Evolutionary conservation across 345 rosid species (phyloP).

Genomic region (Ailanthus altissimus): DNA sequence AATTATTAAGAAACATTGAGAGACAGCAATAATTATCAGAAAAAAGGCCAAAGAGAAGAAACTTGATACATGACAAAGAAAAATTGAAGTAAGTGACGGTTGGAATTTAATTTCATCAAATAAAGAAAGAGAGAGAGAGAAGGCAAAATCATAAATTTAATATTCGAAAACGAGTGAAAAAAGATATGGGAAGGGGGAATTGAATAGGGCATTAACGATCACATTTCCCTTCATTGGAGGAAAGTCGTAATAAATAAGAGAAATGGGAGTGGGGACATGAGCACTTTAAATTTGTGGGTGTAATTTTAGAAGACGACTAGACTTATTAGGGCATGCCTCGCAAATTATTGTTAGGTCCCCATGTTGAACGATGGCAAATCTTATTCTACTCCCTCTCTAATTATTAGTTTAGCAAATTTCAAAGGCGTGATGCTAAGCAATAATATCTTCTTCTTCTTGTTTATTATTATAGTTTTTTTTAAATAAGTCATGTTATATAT

Average conservation of each 20-base stretch:
- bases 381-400: neutral
- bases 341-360: neutral
- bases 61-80: neutral
- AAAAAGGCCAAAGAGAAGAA: neutral
- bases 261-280: neutral
- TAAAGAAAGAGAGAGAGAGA: too few species aligned
- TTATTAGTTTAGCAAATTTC: neutral
- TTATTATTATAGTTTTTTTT: too few species aligned
- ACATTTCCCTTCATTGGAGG: constrained; percentile 4
- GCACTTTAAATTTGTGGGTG: neutral
- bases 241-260: neutral
- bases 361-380: neutral
- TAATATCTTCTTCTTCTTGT: too few species aligned
- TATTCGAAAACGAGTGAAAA: too few species aligned
- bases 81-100: neutral
- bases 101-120: neutral
- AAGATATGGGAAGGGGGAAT: too few species aligned
- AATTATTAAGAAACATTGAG: too few species aligned
- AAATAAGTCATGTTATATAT: too few species aligned
- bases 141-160: too few species aligned
- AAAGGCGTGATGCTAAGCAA: neutral
- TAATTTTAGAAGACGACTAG: neutral
- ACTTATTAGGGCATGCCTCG: neutral
- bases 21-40: too few species aligned
- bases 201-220: neutral